phyloP scores from a whole-genome alignment of 352 stramenopile genomes.

The Thalassiosira oceanica region DNA sequence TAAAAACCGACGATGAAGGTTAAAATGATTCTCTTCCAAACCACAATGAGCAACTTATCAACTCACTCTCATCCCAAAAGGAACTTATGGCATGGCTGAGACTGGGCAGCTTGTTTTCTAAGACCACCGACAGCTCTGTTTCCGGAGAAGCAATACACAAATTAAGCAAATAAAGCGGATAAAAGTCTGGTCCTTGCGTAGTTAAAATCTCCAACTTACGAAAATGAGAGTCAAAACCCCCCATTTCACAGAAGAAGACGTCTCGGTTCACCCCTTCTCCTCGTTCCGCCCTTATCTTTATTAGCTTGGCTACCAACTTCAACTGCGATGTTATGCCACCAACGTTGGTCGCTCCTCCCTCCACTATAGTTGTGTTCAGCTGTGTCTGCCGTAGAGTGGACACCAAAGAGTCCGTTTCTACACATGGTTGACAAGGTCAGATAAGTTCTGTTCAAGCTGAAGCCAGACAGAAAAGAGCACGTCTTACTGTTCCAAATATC shows the following conservation, averaged over 20 bases:
- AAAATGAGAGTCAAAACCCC: slow-evolving; percentile 56
- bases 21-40: not conserved
- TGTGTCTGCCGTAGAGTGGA: slow-evolving; percentile 18
- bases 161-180: not conserved
- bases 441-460: not conserved
- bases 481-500: not conserved
- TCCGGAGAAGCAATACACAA: too few species aligned
- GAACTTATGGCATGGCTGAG: slow-evolving; percentile 56
- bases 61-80: slow-evolving; percentile 59
- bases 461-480: too few species aligned
- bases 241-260: slow-evolving; percentile 63
- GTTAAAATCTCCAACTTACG: too few species aligned
- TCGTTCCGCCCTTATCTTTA: slow-evolving; percentile 53
- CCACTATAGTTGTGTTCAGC: slow-evolving; percentile 33
- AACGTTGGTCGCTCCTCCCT: slow-evolving; percentile 7
- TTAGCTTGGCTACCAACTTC: slow-evolving; percentile 61
- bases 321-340: slow-evolving; percentile 52
- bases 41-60: not conserved
- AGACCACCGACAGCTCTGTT: too few species aligned
- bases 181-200: not conserved
- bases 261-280: slow-evolving; percentile 59
- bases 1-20: too few species aligned
- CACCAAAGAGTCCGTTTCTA: slow-evolving; percentile 51
- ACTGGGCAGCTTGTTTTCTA: slow-evolving; percentile 49
- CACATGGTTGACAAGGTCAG: not conserved